Percentiles rank a stretch among this genome's conserved stretches.
phyloP scores from a whole-genome alignment of 129 eudicot species.

The Dittrichia graveolens region DNA sequence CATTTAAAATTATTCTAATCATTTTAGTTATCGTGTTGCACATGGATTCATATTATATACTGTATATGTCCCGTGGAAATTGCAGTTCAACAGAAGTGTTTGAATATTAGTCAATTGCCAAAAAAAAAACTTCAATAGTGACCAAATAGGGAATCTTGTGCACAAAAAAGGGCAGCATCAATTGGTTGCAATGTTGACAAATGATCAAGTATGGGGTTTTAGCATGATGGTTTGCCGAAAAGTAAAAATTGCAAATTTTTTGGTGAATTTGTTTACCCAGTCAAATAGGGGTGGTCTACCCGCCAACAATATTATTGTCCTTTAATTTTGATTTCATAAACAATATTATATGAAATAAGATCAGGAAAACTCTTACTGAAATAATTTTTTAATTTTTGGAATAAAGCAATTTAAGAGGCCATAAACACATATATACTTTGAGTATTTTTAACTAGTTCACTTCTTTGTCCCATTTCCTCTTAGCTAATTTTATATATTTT shows the following conservation, averaged over 20 bases:
- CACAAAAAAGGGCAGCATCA: constrained; percentile 7
- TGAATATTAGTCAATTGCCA: constrained; percentile 18
- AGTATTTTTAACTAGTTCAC: background rate
- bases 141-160: background rate
- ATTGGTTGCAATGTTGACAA: background rate
- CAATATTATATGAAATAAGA: background rate
- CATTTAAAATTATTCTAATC: constrained; percentile 17
- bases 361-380: background rate
- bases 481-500: too few species aligned
- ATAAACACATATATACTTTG: background rate
- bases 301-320: too few species aligned
- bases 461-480: too few species aligned
- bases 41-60: background rate
- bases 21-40: constrained; percentile 1
- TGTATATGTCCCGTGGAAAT: background rate
- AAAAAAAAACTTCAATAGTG: background rate
- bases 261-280: background rate
- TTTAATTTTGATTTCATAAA: background rate
- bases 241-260: background rate
- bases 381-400: background rate
- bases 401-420: background rate
- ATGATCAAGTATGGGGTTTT: background rate
- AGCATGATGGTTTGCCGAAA: background rate
- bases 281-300: background rate
- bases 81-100: constrained; percentile 5